Conservation (phyloP, 164 flowering plant species). For the Protea cynaroides region DNA sequence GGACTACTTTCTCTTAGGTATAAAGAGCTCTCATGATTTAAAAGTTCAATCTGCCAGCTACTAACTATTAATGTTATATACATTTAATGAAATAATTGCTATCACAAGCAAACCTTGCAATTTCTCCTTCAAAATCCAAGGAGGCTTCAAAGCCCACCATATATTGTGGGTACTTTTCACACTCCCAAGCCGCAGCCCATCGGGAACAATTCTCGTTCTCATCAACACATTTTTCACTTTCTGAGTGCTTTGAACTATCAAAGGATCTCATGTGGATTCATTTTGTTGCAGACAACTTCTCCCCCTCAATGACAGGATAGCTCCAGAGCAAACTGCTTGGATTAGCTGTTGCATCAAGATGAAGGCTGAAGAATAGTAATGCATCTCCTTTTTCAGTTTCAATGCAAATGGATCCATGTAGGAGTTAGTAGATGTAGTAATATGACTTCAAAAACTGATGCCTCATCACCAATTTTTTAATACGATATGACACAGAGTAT, state of each 20-base stretch:
- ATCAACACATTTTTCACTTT: constrained; percentile 41
- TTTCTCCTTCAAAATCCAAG: constrained; percentile 52
- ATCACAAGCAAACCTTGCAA: constrained; percentile 36
- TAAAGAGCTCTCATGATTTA: too few species aligned
- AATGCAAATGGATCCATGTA: constrained; percentile 33
- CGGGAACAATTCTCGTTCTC: constrained; percentile 38
- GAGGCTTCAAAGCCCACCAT: constrained; percentile 40
- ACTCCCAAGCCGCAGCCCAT: constrained; percentile 67
- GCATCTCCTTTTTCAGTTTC: constrained; percentile 95
- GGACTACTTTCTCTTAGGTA: too few species aligned
- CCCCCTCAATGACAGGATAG: constrained; percentile 90
- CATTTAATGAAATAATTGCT: neutral
- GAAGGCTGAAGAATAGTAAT: constrained; percentile 85
- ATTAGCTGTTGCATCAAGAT: constrained; percentile 68
- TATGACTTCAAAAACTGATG: neutral
- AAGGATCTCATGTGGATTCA: constrained; percentile 90
- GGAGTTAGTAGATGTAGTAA: neutral
- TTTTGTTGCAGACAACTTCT: constrained; percentile 98
- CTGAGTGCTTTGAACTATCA: constrained; percentile 20
- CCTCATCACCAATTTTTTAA: too few species aligned
- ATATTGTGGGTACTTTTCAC: constrained; percentile 45
- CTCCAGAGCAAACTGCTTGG: constrained; percentile 74
- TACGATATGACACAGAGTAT: too few species aligned
- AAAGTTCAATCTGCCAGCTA: neutral
- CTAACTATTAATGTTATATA: neutral